Base-by-base conservation (phyloP, 2,329 filamentous ascomycete genomes). In the Ophiocordyceps sinensis region DNA sequence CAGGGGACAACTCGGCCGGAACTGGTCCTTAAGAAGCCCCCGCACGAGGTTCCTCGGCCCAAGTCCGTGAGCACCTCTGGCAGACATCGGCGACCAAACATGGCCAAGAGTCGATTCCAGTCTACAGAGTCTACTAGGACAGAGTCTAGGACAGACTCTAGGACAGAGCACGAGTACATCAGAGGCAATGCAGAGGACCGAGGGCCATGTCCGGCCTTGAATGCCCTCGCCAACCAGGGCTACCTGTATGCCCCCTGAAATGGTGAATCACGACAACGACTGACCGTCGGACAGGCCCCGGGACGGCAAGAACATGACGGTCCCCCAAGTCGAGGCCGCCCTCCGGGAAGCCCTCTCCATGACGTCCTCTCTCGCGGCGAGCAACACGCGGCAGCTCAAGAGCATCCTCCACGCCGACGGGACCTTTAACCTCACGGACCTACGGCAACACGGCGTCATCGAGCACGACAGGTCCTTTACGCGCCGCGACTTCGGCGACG, bases 401-500 rank as follows among this genome's bases (percentile, higher is more conserved):
- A 17, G 4, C n/a, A 21, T 38, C 6, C 26, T 30, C 26, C 37
- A 15, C n/a, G 2, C 10, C 1, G 28, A 38, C 9, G 37, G 37
- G 2, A 38, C 36, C n/a, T 37, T 37, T 37, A 23, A 37, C 21
- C 36, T 37, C 6, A 37, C 36, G 15, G 36, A 37, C 28, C 6
- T 37, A 13, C 23, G 36, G 12, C 23, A 29, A 28, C 36, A 37
- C 36, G 36, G 36, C 36, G 23, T 29, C 17, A 38, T 38, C n/a
- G 37, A 38, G 37, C 37, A 38, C 17, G 37, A 38, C 17, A 29
- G 37, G 15, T 38, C 37, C 37, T 38, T 38, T 15, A 38, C 37
- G 1, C 37, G 37, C 9, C 28, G 17, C 26, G 37, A 38, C 15
- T 31, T 19, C 12, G 11, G 37, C 6, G 19, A 38, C 15, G 37